Evolutionary conservation across 1,284 basidiomycete genomes (phyloP).

Genomic region (Inonotus obliquus): DNA sequence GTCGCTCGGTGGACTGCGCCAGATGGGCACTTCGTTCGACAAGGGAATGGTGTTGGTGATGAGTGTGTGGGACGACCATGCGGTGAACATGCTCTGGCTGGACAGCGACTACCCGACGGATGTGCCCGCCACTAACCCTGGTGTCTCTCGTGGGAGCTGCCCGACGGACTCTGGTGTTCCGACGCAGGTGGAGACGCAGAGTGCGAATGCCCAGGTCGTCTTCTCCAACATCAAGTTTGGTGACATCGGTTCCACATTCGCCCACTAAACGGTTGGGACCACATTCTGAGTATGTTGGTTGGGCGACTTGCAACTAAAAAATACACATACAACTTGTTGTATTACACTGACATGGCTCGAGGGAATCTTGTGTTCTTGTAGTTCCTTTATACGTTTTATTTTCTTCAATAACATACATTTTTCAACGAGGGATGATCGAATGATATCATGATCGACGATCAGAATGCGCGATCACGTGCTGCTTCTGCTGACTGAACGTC

Average conservation of each 20-base stretch:
- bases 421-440: too few relatives aligned
- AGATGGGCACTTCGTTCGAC: slow-evolving; percentile 41
- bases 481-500: too few relatives aligned
- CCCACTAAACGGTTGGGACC: not conserved
- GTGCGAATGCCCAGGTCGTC: slow-evolving; percentile 38
- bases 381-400: too few relatives aligned
- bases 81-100: slow-evolving; percentile 53
- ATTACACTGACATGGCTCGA: too few relatives aligned
- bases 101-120: slow-evolving; percentile 49
- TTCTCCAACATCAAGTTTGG: slow-evolving; percentile 58
- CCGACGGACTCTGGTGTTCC: slow-evolving; percentile 44
- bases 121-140: slow-evolving; percentile 37
- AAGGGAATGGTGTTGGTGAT: slow-evolving; percentile 52
- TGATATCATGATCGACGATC: too few relatives aligned
- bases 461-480: too few relatives aligned
- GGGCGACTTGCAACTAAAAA: too few relatives aligned
- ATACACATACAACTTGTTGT: too few relatives aligned
- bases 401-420: too few relatives aligned
- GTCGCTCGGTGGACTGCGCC: slow-evolving; percentile 38
- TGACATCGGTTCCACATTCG: slow-evolving; percentile 45
- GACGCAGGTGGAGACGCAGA: slow-evolving; percentile 38
- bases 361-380: too few relatives aligned
- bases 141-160: slow-evolving; percentile 51
- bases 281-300: not conserved
- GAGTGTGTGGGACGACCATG: slow-evolving; percentile 53